Evolutionary conservation across 1,139 yeast species (phyloP).

Genomic region (Magnusiomyces fungicola): DNA sequence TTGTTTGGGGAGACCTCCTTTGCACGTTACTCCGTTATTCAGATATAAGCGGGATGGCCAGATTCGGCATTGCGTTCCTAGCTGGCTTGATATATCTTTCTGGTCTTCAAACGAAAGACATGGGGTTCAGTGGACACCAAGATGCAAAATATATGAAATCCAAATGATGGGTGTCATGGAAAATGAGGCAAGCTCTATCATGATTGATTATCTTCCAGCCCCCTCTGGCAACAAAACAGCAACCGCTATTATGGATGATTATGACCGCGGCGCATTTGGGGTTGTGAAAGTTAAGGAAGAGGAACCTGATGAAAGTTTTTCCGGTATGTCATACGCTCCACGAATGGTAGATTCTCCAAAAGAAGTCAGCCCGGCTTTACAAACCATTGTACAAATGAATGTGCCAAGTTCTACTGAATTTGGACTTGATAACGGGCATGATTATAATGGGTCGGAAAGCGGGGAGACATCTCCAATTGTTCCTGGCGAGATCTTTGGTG

Average conservation of each 20-base stretch:
- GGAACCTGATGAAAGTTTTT: neutral
- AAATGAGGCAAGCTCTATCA: constrained; percentile 63
- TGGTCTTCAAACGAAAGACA: constrained; percentile 48
- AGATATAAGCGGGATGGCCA: constrained; percentile 42
- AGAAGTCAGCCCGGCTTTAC: neutral
- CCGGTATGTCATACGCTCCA: neutral
- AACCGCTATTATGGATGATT: constrained; percentile 48
- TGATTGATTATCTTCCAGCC: constrained; percentile 46
- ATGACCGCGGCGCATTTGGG: constrained; percentile 43
- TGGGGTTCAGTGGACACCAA: constrained; percentile 73
- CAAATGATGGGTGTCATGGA: constrained; percentile 99
- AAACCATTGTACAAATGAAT: neutral
- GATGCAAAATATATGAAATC: constrained; percentile 86
- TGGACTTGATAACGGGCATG: no score
- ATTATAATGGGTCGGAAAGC: neutral
- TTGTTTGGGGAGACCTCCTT: constrained; percentile 83
- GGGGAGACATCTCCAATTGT: neutral
- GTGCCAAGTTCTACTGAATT: no score
- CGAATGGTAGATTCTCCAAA: neutral
- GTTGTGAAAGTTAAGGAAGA: neutral
- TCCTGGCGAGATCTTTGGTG: neutral
- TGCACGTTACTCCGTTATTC: constrained; percentile 86
- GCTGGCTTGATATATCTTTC: constrained; percentile 90
- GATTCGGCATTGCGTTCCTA: constrained; percentile 65
- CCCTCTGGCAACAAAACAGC: constrained; percentile 28